phyloP scores from a whole-genome alignment of 2,329 filamentous ascomycete species.

The Aspergillus sp. region DNA sequence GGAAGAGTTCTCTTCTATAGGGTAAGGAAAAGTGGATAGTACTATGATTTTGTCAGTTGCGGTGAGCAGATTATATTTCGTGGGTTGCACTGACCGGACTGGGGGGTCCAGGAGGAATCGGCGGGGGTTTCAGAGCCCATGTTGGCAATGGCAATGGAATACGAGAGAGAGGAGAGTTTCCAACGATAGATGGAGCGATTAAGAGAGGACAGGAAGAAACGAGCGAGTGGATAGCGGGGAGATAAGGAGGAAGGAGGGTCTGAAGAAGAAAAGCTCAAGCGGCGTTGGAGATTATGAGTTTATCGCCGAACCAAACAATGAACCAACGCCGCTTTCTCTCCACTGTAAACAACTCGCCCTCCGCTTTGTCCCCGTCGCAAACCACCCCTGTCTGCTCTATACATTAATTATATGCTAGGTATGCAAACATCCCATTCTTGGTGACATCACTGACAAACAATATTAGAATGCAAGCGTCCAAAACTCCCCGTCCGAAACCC shows the following conservation, averaged over 20 bases:
- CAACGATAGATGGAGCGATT: not conserved
- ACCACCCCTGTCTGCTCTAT: not conserved
- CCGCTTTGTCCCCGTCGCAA: not conserved
- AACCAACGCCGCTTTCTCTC: constrained; percentile 7
- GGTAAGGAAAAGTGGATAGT: constrained; percentile 62
- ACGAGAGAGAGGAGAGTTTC: not conserved
- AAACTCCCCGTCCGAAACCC: constrained; percentile 31
- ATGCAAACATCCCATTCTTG: not conserved
- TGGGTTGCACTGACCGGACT: constrained; percentile 30
- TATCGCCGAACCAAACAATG: constrained; percentile 12
- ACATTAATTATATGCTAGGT: not conserved
- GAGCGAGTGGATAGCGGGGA: not conserved
- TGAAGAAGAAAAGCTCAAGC: constrained; percentile 2
- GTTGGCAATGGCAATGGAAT: not conserved
- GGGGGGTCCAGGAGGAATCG: constrained; percentile 33
- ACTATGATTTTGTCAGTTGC: constrained; percentile 45
- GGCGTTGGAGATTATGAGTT: not conserved
- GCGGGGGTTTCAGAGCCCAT: constrained; percentile 33
- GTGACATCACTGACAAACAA: constrained; percentile 1
- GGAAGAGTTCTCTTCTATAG: constrained; percentile 59
- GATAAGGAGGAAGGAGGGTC: constrained; percentile 6
- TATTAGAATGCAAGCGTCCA: constrained; percentile 19
- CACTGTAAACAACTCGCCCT: constrained; percentile 1
- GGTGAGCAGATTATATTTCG: not conserved
- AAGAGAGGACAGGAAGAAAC: constrained; percentile 6